These are phyloP conservation scores for Leersia perrieri DNA, from an alignment of 176 grass and related monocot species.

Conservation along the genomic window DNA sequence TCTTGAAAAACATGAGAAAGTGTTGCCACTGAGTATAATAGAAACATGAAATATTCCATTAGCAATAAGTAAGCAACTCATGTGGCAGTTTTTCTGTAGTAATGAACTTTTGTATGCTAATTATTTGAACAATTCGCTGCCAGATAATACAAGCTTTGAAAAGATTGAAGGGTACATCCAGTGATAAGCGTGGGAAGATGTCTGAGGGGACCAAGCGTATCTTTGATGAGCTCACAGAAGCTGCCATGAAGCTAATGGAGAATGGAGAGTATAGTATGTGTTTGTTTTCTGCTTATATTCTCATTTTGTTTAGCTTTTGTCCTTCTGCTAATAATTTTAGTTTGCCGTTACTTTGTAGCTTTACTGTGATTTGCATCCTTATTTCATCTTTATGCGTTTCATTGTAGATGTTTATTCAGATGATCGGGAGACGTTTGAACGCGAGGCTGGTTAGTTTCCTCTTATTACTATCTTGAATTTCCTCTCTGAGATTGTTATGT, in stretches of 20 bases:
- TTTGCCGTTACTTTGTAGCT: not conserved
- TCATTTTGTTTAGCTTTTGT: slow-evolving; percentile 7
- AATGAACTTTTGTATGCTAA: slow-evolving; percentile 12
- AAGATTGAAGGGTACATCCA: slow-evolving; percentile 73
- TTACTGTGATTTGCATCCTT: slow-evolving; percentile 9
- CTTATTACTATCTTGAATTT: slow-evolving; percentile 4
- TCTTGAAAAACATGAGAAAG: slow-evolving; percentile 2
- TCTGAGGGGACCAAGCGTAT: slow-evolving; percentile 59
- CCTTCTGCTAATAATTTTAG: not conserved
- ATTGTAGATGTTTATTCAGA: slow-evolving; percentile 94
- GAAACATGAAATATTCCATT: no score
- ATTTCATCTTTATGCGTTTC: slow-evolving; percentile 30
- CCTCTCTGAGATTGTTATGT: not conserved
- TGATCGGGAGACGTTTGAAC: slow-evolving; percentile 77
- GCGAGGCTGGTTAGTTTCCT: slow-evolving; percentile 76
- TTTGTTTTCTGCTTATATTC: slow-evolving; percentile 9
- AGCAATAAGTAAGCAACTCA: no score
- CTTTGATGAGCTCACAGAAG: slow-evolving; percentile 92
- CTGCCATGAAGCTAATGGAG: slow-evolving; percentile 96
- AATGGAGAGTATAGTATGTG: slow-evolving; percentile 80
- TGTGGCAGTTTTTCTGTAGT: not conserved
- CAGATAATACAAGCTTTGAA: slow-evolving; percentile 93
- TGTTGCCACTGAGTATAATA: no score
- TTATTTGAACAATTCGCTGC: not conserved
- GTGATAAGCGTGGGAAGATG: slow-evolving; percentile 76